A percentile compares a stretch with the other conserved stretches of the same genome.
Conservation (phyloP, 805 yeast genomes). For the Saccharomycopsis oosterbeekiorum region DNA sequence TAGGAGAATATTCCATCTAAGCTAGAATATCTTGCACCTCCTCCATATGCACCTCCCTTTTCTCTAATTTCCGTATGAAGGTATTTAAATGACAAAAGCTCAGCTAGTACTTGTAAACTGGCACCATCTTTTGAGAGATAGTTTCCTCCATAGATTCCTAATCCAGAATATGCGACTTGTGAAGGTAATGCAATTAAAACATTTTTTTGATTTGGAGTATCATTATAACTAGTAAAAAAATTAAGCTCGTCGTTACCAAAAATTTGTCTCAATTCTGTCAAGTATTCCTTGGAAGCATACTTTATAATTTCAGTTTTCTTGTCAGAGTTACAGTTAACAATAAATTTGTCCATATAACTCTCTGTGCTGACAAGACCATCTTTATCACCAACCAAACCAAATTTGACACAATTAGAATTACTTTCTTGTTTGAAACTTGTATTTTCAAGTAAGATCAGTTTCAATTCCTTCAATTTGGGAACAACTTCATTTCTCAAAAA, state of each 20-base stretch:
- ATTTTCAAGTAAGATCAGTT: constrained; percentile 33
- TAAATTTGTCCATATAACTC: constrained; percentile 25
- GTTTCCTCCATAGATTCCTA: constrained; percentile 43
- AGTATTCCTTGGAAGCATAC: constrained; percentile 6
- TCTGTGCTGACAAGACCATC: constrained; percentile 25
- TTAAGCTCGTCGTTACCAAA: neutral
- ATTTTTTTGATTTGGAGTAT: neutral
- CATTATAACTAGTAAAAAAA: neutral
- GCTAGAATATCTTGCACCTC: constrained; percentile 80
- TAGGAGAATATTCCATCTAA: constrained; percentile 69
- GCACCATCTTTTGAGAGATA: constrained; percentile 74
- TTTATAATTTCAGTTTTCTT: neutral
- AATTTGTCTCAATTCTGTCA: neutral
- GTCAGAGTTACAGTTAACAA: constrained; percentile 20
- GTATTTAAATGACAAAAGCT: constrained; percentile 68
- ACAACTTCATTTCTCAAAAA: constrained; percentile 46
- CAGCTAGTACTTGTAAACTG: constrained; percentile 71
- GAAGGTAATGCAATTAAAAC: constrained; percentile 61
- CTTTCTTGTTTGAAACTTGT: constrained; percentile 20
- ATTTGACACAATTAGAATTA: constrained; percentile 28
- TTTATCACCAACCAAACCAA: constrained; percentile 52
- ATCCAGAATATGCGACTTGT: constrained; percentile 78
- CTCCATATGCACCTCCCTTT: constrained; percentile 97
- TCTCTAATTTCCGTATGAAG: constrained; percentile 87
- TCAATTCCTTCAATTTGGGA: constrained; percentile 50